Evolutionary conservation across 352 stramenopile genomes (phyloP), one percentile per base, ranked within the genome.

Genomic region (Globisporangium cederbergense): DNA sequence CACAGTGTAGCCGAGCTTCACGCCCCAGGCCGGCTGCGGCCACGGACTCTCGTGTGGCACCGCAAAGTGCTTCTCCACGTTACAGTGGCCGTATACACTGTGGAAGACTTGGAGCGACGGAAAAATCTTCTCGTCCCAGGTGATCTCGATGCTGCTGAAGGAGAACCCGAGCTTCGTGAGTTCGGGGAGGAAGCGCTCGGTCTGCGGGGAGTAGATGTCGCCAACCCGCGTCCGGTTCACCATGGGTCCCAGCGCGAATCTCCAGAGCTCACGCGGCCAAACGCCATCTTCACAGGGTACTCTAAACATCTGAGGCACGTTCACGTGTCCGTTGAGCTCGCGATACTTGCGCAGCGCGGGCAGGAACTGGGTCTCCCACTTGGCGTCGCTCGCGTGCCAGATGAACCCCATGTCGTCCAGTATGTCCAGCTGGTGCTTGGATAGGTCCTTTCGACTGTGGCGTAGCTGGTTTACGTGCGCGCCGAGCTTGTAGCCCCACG

Each of bases 111-210:
- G 45, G 4, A 90, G 67, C 22, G 74, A 65, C 46, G 81, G 81
- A 7, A 90, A 51, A 14, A 90, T 72, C 20, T 69, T 76, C 45
- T 78, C 60, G 62, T 70, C 62, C 84, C 84, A 93, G 49, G 75
- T 79, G 51, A 62, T 64, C 38, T 90, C 74, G 32, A 72, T 64
- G 59, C 55, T 78, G 56, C 70, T 75, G 45, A 88, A 77, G 22
- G 76, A 76, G 43, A 91, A 90, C 0, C 72, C 76, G 47, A 91
- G 61, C 16, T 60, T 50, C 20, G 73, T 43, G 7, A 94, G 66
- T 30, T 78, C 76, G 7, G 65, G 62, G 11, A 57, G 57, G 34
- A 75, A 74, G 36, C 58, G 68, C 30, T 76, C 60, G 66, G 83
- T 51, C 57, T 79, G 73, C 18, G 70, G 36, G 6, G 56, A 32